Base-by-base conservation (phyloP, 2,329 filamentous ascomycete species). In the Sporothrix humicola region DNA sequence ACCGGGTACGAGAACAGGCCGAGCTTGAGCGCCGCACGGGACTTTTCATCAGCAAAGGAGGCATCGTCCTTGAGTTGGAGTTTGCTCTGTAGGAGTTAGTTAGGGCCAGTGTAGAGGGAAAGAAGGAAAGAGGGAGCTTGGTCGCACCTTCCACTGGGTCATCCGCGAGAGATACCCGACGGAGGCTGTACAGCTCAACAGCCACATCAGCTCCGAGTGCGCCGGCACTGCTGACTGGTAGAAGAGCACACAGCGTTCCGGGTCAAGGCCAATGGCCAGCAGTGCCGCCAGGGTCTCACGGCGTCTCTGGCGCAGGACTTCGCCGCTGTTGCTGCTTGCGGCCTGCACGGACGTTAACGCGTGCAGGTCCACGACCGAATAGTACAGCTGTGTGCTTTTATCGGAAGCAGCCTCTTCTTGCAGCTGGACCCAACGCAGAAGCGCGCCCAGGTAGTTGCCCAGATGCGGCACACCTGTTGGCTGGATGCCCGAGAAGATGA, bases 1-100 rank as follows among this genome's bases (percentile, higher is more conserved):
- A 99, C 94, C 1, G 96, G 96, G 80, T 99, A 99, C 8, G 95
- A 97, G 81, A 98, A 97, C 3, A 99, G 86, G 17, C 96, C 95
- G 4, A 98, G 88, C 81, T 96, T 97, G 74, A 97, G 86, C 6
- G 79, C 77, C 58, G 88, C 85, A 77, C 89, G 90, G 7, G 86
- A 87, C 15, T 85, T 84, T 56, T 87, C 83, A 70, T 92, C 89
- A 5, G 92, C 81, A 1, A 88, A 82, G 8, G 85, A 87, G 2
- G 87, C 85, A 73, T 89, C 84, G 23, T 91, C 85, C 10, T 87
- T 82, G 23, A 94, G 81, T 23, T 90, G 85, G 20, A 96, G 83
- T 81, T 97, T 97, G 81, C 89, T 93, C 92, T 94, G 75, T 54
- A 1, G 2, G 3, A 17, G 69, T 73, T 3, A 70, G 50, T 10